These are phyloP conservation scores for Monosporascus sp. DNA, from an alignment of 2,329 filamentous ascomycete genomes.

Conservation along the genomic window DNA sequence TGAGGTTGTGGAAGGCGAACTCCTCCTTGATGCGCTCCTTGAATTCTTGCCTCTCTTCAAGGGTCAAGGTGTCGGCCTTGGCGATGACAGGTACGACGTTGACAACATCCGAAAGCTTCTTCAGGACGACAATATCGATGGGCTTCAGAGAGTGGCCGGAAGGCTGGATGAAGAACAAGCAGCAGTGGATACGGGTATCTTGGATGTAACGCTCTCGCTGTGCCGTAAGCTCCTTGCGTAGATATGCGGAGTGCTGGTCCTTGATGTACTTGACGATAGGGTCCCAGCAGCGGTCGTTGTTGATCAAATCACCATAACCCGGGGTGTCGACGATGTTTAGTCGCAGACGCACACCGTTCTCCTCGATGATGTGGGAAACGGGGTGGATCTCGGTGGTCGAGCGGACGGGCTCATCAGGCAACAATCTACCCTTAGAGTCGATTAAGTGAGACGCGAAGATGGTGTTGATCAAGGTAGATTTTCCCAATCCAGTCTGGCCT, in stretches of 20 bases:
- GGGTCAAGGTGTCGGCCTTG: constrained; percentile 92
- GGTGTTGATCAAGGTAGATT: constrained; percentile 99
- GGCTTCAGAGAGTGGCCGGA: constrained; percentile 98
- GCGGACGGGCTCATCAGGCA: constrained; percentile 88
- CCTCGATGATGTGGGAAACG: constrained; percentile 97
- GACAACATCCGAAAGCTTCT: constrained; percentile 99
- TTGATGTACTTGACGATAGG: constrained; percentile 99
- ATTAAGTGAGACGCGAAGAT: constrained; percentile 99
- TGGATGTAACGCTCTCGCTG: constrained; percentile 99
- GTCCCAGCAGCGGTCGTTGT: constrained; percentile 99
- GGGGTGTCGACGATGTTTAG: constrained; percentile 99
- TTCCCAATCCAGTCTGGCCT: constrained; percentile 98
- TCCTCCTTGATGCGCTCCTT: constrained; percentile 99
- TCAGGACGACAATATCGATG: constrained; percentile 98
- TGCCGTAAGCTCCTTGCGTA: constrained; percentile 97
- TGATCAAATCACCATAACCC: constrained; percentile 96
- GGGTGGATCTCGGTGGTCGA: constrained; percentile 97
- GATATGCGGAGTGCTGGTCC: constrained; percentile 98
- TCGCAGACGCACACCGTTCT: constrained; percentile 95
- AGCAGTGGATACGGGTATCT: constrained; percentile 99
- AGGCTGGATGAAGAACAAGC: constrained; percentile 98
- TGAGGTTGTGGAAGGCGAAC: constrained; percentile 98
- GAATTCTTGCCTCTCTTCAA: constrained; percentile 93
- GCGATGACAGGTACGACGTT: constrained; percentile 98
- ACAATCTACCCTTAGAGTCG: constrained; percentile 93